Base-by-base conservation (phyloP, 192 early-diverging fungal species). In the Backusella macrospora region DNA sequence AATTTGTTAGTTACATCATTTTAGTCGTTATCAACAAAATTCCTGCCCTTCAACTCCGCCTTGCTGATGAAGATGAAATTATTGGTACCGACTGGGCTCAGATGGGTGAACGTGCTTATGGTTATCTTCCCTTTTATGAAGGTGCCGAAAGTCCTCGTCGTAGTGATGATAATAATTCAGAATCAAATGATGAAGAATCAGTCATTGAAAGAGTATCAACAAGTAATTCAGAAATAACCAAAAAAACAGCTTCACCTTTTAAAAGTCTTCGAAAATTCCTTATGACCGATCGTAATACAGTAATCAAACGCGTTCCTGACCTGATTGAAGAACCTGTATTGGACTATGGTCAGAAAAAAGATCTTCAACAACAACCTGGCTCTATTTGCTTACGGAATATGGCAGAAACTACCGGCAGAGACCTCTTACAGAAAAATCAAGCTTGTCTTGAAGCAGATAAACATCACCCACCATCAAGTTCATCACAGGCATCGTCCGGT, bases 51-150 rank as follows among this genome's bases (percentile, higher is more conserved):
- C 85, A 82, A 66, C 83, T 97, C 71, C 92, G 96, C 63, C 81
- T 95, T 39, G 82, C 93, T 72, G 90, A 92, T 62, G 87, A 91
- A 65, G 90, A 90, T 74, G 90, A 90, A 76, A 81, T 87, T 39
- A 77, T 92, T 7, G 96, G 96, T 23, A 85, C 90, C 3, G 95
- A 98, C 78, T 78, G 89, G 68, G 80, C 92, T 18, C 89, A 96
- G 81, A 93, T 96, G 87, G 95, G 96, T 55, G 94, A 96, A 82
- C 71, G 78, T 43, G 86, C 90, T 9, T 92, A 92, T 44, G 89
- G 76, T 10, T 84, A 84, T 62, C 29, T 83, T n/a, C 76, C 72
- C 0, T 42, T 74, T 34, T 64, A 77, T 14, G 70, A 77, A 65
- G 70, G 65, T 15, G 3, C 23, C 16, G 21, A 47, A 14, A 47